phyloP scores from a whole-genome alignment of 1,139 yeast genomes.

The Neolecta irregularis region DNA sequence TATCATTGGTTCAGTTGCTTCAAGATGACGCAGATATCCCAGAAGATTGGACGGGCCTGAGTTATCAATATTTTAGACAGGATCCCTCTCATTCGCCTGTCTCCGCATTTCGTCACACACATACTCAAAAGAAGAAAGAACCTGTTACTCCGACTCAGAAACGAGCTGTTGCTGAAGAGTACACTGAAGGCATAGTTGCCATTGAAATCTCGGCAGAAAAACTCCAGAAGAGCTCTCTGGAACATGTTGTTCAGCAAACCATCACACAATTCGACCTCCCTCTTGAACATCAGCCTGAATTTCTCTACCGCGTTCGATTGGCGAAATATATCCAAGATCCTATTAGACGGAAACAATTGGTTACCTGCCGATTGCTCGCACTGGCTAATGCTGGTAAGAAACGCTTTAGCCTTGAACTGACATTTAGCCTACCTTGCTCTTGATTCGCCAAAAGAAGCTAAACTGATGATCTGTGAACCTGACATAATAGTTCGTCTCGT shows the following conservation, averaged over 20 bases:
- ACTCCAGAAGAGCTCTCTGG: constrained; percentile 4
- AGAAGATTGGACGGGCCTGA: no score
- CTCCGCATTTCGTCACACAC: no score
- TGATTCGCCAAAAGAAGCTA: constrained; percentile 24
- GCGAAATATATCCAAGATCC: constrained; percentile 22
- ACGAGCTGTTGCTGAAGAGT: not conserved
- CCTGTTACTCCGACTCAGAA: not conserved
- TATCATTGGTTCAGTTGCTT: constrained; percentile 1
- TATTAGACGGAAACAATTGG: constrained; percentile 41
- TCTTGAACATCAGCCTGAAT: constrained; percentile 6
- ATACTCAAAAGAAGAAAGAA: not conserved
- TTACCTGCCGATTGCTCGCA: constrained; percentile 51
- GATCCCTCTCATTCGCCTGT: no score
- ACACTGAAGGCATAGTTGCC: constrained; percentile 9
- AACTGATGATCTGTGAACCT: constrained; percentile 61
- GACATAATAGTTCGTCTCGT: constrained; percentile 55
- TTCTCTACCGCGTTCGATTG: constrained; percentile 10
- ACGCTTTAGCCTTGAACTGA: not conserved
- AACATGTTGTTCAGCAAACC: constrained; percentile 4
- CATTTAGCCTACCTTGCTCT: constrained; percentile 13
- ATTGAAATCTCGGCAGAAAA: constrained; percentile 7
- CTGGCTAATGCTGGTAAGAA: constrained; percentile 35
- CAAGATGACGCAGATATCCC: no score
- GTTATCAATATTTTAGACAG: no score
- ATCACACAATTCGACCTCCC: constrained; percentile 7